Percentiles rank a stretch among this genome's conserved stretches.
These are phyloP conservation scores for Silene noctiflora DNA, from an alignment of 179 eudicot species.

Conservation along the genomic window DNA sequence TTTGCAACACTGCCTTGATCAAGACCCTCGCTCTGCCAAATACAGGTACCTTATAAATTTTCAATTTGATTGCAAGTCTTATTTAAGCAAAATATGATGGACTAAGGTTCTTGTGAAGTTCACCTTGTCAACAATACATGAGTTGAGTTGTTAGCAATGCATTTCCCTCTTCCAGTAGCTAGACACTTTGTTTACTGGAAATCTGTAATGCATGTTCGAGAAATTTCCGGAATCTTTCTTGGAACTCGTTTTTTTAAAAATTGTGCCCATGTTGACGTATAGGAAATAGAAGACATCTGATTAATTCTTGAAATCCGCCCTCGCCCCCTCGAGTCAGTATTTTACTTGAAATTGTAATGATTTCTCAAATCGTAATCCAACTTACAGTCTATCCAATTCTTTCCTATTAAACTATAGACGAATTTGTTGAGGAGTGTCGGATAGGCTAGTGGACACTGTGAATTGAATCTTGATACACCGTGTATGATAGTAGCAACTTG, in stretches of 20 bases:
- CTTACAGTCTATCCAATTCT: not conserved
- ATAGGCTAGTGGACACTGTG: no score
- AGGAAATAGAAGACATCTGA: no score
- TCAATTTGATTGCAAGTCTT: not conserved
- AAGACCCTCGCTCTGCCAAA: constrained; percentile 87
- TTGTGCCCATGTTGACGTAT: not conserved
- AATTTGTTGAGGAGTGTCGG: not conserved
- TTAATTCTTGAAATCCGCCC: no score
- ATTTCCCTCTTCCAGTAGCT: no score
- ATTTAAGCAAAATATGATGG: not conserved
- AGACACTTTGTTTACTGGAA: not conserved
- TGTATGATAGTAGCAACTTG: no score
- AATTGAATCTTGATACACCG: no score
- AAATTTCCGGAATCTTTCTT: not conserved
- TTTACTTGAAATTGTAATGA: not conserved
- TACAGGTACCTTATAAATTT: constrained; percentile 46
- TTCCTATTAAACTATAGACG: not conserved
- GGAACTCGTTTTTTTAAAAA: not conserved
- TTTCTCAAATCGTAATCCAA: not conserved
- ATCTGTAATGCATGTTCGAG: not conserved
- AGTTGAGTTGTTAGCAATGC: not conserved
- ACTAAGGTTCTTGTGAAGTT: not conserved
- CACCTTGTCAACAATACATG: not conserved
- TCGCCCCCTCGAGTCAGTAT: not conserved
- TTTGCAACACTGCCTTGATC: constrained; percentile 66